Base-by-base conservation (phyloP, 208 protist species). In the Trypanosoma boissoni region DNA sequence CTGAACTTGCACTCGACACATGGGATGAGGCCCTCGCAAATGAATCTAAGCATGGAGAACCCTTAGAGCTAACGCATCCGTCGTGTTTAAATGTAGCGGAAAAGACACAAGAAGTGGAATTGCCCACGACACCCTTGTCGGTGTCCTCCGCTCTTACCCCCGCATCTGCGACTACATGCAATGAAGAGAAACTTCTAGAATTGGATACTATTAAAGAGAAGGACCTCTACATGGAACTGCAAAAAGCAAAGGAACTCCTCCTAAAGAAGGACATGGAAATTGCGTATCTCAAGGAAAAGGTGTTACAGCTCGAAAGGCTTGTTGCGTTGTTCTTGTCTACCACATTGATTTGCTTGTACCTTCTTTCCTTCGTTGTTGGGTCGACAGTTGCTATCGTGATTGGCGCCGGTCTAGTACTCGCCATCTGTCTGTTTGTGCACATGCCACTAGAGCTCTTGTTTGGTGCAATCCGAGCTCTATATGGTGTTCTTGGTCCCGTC, bases 231-330 rank as follows among this genome's bases (percentile, higher is more conserved):
- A n/a, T 51, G 36, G 75, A 89, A 51, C 39, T 89, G 36, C 39
- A 58, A 2, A 2, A 34, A 2, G 31, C 66, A 18, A 61, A 52
- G 29, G 55, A 78, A 36, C 24, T 74, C 37, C 46, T 84, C 8
- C 28, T 75, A n/a, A 21, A 71, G 36, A 83, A 80, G 43, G 78
- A 89, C 16, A 72, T 65, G 44, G 72, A 89, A 42, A 80, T 94
- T 62, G 63, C 43, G 9, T 72, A 58, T 3, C 67, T 90, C 16
- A 88, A 86, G 50, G 55, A 88, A 43, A 94, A 80, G 54, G 63
- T 88, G 2, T 20, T 79, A 12, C 31, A 74, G 37, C 66, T 94
- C 14, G 64, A 91, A 42, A 91, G 80, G 65, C 48, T 74, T 39
- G 44, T 94, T 0, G 81, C 74, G 0, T 31, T 94, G 4, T 49